A percentile compares a stretch with the other conserved stretches of the same genome.
Conservation (phyloP, 306 rosid species). For the apple (Malus domestica) region DNA sequence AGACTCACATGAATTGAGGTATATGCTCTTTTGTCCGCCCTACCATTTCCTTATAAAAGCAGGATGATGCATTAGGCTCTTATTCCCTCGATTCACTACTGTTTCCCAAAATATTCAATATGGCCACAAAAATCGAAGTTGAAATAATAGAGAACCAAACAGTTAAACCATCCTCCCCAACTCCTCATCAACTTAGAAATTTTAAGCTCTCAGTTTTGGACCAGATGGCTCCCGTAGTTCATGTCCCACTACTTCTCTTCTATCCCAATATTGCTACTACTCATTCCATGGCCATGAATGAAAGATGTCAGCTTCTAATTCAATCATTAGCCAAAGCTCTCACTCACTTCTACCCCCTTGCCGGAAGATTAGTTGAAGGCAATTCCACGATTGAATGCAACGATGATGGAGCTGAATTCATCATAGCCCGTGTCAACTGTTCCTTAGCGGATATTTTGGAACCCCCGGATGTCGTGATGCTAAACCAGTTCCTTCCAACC, state of each 20-base stretch:
- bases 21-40: too few species aligned
- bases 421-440: not conserved
- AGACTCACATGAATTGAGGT: too few species aligned
- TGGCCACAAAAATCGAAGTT: not conserved
- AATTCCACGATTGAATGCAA: not conserved
- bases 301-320: too few species aligned
- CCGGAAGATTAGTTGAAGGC: not conserved
- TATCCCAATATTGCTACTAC: not conserved
- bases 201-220: conserved; percentile 14
- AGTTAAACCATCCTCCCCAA: conserved; percentile 27
- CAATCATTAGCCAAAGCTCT: not conserved
- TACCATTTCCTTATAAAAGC: too few species aligned
- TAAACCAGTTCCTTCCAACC: conserved; percentile 1
- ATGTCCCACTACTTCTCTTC: conserved; percentile 17
- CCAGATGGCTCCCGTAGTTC: conserved; percentile 5
- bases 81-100: too few species aligned
- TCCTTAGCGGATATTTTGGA: not conserved
- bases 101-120: too few species aligned
- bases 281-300: too few species aligned
- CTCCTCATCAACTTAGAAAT: conserved; percentile 16
- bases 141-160: conserved; percentile 2
- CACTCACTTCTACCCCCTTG: conserved; percentile 5
- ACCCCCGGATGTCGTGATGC: not conserved
- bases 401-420: conserved; percentile 14
- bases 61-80: too few species aligned